Conservation (phyloP, 371 early-diverging fungal genomes). For the Mortierella polycephala region DNA sequence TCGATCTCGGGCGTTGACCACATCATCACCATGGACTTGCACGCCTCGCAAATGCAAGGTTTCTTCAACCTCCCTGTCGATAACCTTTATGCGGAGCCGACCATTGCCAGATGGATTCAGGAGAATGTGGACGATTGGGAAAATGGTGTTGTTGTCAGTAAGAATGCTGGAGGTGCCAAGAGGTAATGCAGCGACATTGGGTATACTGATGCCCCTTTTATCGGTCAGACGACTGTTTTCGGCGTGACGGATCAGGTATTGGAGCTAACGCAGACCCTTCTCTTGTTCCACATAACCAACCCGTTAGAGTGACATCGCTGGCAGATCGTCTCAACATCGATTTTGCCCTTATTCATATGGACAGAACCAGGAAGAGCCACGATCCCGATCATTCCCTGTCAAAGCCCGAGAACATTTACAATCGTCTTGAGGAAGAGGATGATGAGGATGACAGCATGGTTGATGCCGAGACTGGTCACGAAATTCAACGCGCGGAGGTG, state of each 20-base stretch:
- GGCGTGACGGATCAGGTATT: too few relatives aligned
- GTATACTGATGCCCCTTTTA: background rate
- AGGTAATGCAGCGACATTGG: conserved; percentile 61
- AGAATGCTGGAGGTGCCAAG: conserved; percentile 98
- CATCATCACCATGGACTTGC: conserved; percentile 96
- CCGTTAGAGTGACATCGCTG: conserved; percentile 87
- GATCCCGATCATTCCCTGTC: conserved; percentile 63
- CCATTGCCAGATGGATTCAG: conserved; percentile 89
- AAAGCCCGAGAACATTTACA: conserved; percentile 57
- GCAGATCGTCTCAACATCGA: conserved; percentile 94
- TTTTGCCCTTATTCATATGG: conserved; percentile 96
- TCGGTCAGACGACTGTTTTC: too few relatives aligned
- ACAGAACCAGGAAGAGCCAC: conserved; percentile 71
- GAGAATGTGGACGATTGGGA: conserved; percentile 80
- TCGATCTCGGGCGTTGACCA: conserved; percentile 96
- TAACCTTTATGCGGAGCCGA: conserved; percentile 95
- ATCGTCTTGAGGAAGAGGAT: conserved; percentile 52
- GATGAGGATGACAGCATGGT: conserved; percentile 63
- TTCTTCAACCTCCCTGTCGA: conserved; percentile 97
- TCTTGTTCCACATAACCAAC: background rate
- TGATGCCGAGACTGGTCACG: conserved; percentile 52
- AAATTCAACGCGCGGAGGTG: conserved; percentile 28
- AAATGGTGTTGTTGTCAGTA: conserved; percentile 90
- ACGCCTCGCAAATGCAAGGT: conserved; percentile 95
- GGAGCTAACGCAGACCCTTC: background rate